Percentiles rank a stretch among this genome's conserved stretches.
phyloP scores from a whole-genome alignment of 129 eudicot genomes.

The Chrysanthemum seticuspe region DNA sequence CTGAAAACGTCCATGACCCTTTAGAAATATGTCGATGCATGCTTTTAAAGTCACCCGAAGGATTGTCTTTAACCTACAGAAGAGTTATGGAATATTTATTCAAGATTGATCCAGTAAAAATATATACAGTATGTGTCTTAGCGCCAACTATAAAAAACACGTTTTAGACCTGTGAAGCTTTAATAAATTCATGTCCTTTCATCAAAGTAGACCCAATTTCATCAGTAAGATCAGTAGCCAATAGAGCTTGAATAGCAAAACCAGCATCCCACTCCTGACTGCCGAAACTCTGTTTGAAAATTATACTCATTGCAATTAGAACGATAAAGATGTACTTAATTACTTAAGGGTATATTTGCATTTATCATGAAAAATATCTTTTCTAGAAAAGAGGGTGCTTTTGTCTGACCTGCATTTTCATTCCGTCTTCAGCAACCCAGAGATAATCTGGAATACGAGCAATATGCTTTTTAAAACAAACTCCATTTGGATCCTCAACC shows the following conservation, averaged over 20 bases:
- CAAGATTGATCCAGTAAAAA: background rate
- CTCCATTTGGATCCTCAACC: constrained; percentile 93
- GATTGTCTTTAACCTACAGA: constrained; percentile 70
- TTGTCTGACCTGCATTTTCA: constrained; percentile 84
- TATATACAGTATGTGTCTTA: background rate
- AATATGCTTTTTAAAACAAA: constrained; percentile 78
- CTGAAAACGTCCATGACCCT: constrained; percentile 94
- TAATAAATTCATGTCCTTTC: constrained; percentile 76
- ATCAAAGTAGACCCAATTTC: constrained; percentile 63
- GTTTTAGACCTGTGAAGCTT: constrained; percentile 94
- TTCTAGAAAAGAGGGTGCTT: background rate
- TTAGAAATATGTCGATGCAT: constrained; percentile 88
- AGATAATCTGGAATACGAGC: constrained; percentile 79
- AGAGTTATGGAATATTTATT: background rate
- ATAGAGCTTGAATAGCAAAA: constrained; percentile 73
- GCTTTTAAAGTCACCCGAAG: constrained; percentile 74
- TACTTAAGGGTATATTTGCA: constrained; percentile 5
- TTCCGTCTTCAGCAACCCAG: constrained; percentile 98
- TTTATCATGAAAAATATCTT: background rate
- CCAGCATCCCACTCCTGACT: constrained; percentile 90
- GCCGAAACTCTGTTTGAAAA: constrained; percentile 68
- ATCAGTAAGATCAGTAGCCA: constrained; percentile 54
- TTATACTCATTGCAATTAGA: background rate
- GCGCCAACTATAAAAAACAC: background rate
- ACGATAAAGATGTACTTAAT: background rate